Percentiles rank a stretch among this genome's conserved stretches.
Conservation (phyloP, 345 rosid species). For the Citrus hindsii region DNA sequence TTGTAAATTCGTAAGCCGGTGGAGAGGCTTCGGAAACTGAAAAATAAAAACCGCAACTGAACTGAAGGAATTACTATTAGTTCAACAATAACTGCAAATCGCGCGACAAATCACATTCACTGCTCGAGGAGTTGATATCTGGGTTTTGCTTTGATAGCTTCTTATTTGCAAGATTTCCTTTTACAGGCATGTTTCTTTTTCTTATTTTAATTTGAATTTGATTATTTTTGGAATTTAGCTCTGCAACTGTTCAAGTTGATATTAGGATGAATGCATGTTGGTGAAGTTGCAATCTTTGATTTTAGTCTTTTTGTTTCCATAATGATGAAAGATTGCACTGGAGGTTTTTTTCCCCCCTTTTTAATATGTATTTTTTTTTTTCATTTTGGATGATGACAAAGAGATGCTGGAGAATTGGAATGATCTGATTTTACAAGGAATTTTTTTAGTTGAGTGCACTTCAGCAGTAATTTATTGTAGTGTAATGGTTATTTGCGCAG, state of each 20-base stretch:
- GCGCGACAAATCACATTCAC: background rate
- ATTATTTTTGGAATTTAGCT: background rate
- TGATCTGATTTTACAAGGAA: background rate
- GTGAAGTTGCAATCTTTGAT: background rate
- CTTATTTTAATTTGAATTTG: background rate
- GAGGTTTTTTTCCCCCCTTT: background rate
- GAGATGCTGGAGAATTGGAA: background rate
- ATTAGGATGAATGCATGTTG: background rate
- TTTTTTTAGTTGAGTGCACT: background rate
- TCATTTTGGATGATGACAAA: background rate
- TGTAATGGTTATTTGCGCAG: background rate
- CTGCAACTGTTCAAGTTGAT: background rate
- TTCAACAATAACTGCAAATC: background rate
- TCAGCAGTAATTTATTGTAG: background rate
- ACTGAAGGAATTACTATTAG: background rate
- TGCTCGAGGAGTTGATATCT: background rate
- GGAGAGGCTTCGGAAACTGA: too few relatives aligned
- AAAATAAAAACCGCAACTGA: background rate
- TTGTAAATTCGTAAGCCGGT: too few relatives aligned
- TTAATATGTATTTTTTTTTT: background rate
- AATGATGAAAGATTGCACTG: background rate
- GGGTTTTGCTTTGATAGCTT: background rate
- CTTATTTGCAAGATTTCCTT: background rate
- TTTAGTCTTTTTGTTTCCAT: background rate
- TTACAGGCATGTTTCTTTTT: background rate